phyloP scores from a whole-genome alignment of 1,139 yeast genomes.

The Suhomyces atakaporum region DNA sequence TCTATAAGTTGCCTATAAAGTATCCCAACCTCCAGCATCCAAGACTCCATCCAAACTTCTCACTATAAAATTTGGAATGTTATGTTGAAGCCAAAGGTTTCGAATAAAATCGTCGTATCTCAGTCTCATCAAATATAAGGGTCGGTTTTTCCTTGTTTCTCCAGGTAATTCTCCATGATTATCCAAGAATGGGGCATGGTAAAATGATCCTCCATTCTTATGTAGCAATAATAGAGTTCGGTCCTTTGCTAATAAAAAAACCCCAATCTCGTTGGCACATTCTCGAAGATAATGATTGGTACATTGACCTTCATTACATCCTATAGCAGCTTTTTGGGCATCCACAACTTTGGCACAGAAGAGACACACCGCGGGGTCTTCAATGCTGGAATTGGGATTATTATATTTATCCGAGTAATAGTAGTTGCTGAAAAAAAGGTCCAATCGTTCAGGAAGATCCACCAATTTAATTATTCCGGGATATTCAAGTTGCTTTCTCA shows the following conservation, averaged over 20 bases:
- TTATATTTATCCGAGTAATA: constrained; percentile 49
- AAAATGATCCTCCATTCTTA: constrained; percentile 77
- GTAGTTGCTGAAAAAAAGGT: constrained; percentile 64
- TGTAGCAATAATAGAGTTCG: constrained; percentile 68
- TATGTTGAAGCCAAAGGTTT: constrained; percentile 77
- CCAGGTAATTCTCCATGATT: constrained; percentile 85
- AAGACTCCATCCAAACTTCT: constrained; percentile 74
- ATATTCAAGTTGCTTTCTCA: constrained; percentile 47
- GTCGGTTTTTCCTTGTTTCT: constrained; percentile 70
- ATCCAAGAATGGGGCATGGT: constrained; percentile 83
- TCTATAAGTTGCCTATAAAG: constrained; percentile 49
- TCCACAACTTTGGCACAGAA: constrained; percentile 76
- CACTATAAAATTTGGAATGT: constrained; percentile 74
- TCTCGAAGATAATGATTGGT: constrained; percentile 62
- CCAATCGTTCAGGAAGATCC: constrained; percentile 66
- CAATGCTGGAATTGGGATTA: constrained; percentile 44
- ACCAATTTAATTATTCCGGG: constrained; percentile 67
- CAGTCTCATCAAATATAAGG: constrained; percentile 62
- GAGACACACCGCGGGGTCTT: constrained; percentile 85
- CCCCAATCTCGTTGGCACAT: constrained; percentile 72
- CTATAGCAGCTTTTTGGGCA: constrained; percentile 60
- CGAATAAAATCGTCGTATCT: constrained; percentile 70
- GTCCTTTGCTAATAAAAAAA: constrained; percentile 76
- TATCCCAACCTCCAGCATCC: constrained; percentile 97
- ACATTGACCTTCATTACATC: constrained; percentile 62